Evolutionary conservation across 192 early-diverging fungal species (phyloP), one percentile per base, ranked within the genome.

Genomic region (Coemansia sp.): DNA sequence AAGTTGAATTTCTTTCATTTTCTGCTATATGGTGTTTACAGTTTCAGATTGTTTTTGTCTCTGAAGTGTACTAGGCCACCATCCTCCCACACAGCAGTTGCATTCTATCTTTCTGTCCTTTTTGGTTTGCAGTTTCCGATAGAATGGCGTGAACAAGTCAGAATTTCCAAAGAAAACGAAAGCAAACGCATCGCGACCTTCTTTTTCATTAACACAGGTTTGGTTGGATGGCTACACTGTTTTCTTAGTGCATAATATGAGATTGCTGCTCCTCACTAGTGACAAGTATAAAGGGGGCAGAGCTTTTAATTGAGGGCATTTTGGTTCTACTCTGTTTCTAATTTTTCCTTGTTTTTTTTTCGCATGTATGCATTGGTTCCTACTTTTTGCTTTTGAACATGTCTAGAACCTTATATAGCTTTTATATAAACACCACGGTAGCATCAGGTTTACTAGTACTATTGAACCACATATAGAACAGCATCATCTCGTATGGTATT

Each of bases 321-420:
- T 2, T 5, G 23, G 6, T 48, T 48, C 6, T 48, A 7, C 10
- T 7, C n/a, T 48, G n/a, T 48, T 15, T 48, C 46, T n/a, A 48
- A 37, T 12, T 13, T 48, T 48, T 13, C 46, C 23, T 9, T 48
- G 1, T 7, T 48, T 48, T 3, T 1, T 15, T n/a, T 15, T 48
- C 15, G 18, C n/a, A 48, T n/a, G n/a, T n/a, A n/a, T n/a, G n/a
- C n/a, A n/a, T n/a, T n/a, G n/a, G n/a, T n/a, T n/a, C n/a, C n/a
- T n/a, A n/a, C n/a, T n/a, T 48, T 48, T 48, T 48, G n/a, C 46
- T 48, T 46, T 46, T 46, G 18, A 46, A 46, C 20, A 46, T 46
- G 43, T 21, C n/a, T 46, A 46, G 12, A 37, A 37, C 35, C 7
- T 37, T 37, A 34, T 34, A 34, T 8, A 8, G 8, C 12, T 37